Conservation (phyloP, 805 yeast species). For the Candida sakaeoensis region DNA sequence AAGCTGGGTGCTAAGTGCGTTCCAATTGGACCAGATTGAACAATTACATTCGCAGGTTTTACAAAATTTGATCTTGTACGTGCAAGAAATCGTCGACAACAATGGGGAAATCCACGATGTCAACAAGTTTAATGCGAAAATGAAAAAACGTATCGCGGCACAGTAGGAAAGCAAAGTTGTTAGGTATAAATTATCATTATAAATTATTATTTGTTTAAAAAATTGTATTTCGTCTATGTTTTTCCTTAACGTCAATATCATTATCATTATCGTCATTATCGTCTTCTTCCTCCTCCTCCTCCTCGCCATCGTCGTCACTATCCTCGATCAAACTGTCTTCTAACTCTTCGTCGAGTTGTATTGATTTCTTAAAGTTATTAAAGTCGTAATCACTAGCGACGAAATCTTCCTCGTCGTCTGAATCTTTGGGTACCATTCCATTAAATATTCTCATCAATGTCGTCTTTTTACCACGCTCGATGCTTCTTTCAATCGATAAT, state of each 20-base stretch:
- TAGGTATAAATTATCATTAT: no score
- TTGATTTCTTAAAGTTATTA: conserved; percentile 4
- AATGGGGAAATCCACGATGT: conserved; percentile 22
- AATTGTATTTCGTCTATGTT: conserved; percentile 7
- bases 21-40: conserved; percentile 23
- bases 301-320: conserved; percentile 1
- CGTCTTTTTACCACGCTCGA: conserved; percentile 44
- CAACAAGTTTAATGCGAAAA: conserved; percentile 23
- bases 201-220: no score
- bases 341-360: conserved; percentile 10
- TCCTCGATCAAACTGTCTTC: conserved; percentile 4
- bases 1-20: conserved; percentile 38
- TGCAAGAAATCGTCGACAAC: conserved; percentile 18
- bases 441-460: conserved; percentile 16
- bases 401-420: conserved; percentile 9
- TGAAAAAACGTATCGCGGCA: conserved; percentile 9
- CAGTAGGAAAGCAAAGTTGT: not conserved
- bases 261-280: conserved; percentile 2
- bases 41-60: conserved; percentile 14
- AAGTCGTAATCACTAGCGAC: conserved; percentile 9
- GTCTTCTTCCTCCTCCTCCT: no score
- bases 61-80: conserved; percentile 14
- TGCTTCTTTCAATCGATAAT: conserved; percentile 59
- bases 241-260: not conserved
- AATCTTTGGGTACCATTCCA: conserved; percentile 6